Evolutionary conservation across 371 early-diverging fungal species (phyloP).

Genomic region (Actinomortierella ambigua): DNA sequence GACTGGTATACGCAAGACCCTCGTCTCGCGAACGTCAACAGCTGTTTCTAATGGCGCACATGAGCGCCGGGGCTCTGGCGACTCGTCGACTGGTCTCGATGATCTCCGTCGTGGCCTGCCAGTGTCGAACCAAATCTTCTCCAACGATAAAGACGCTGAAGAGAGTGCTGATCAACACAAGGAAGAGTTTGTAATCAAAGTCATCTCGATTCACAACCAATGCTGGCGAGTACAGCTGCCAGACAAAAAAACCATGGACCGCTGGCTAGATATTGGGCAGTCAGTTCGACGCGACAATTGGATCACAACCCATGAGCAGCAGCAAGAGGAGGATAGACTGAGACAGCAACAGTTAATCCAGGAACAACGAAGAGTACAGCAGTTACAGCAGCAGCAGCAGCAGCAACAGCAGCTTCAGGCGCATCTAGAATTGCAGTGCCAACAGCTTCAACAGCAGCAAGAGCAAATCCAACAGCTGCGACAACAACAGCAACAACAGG

Average conservation of each 20-base stretch:
- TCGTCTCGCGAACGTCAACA: no score
- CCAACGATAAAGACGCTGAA: not conserved
- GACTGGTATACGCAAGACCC: no score
- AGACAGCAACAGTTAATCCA: not conserved
- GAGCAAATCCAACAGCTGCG: not conserved
- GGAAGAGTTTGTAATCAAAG: slow-evolving; percentile 25
- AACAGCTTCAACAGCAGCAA: not conserved
- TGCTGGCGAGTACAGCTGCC: slow-evolving; percentile 38
- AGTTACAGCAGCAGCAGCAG: no score
- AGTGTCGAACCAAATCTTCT: no score
- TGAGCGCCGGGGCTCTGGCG: no score
- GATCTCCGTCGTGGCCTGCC: no score
- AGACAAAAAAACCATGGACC: slow-evolving; percentile 33
- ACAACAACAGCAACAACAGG: not conserved
- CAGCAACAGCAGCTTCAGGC: not conserved
- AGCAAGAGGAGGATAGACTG: not conserved
- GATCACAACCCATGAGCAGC: slow-evolving; percentile 10
- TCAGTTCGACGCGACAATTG: slow-evolving; percentile 36
- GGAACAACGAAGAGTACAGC: no score
- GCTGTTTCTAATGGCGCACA: no score
- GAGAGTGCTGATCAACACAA: slow-evolving; percentile 5
- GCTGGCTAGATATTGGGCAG: slow-evolving; percentile 39
- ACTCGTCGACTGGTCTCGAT: no score
- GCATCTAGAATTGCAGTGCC: not conserved
- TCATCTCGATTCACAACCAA: slow-evolving; percentile 37